Evolutionary conservation across 768 basidiomycete species (phyloP).

Genomic region (Exidia glandulosa): DNA sequence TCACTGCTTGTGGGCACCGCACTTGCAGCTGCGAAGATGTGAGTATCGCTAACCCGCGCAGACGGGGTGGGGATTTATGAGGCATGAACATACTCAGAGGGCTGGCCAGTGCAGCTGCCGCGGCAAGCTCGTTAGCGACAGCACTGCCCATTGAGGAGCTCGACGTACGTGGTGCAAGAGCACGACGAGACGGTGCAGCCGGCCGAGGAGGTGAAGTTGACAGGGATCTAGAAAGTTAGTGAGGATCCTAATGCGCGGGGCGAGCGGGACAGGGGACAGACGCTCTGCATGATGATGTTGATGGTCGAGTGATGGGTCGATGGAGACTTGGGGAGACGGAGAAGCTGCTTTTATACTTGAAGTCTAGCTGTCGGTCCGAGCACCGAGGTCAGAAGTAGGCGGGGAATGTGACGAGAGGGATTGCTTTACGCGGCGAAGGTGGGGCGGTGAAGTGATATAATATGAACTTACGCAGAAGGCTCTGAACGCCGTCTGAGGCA

Average conservation of each 20-base stretch:
- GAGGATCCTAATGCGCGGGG: not conserved
- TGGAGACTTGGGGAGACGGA: too few relatives aligned
- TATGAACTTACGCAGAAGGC: too few relatives aligned
- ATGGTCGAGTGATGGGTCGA: too few relatives aligned
- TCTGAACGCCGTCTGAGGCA: too few relatives aligned
- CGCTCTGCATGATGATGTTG: too few relatives aligned
- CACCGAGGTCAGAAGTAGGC: too few relatives aligned
- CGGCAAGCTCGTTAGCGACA: not conserved
- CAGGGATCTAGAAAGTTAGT: not conserved
- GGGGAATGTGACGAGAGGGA: too few relatives aligned
- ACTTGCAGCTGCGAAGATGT: not conserved
- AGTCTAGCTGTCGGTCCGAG: too few relatives aligned
- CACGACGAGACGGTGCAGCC: conserved; percentile 11
- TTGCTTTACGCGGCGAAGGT: too few relatives aligned
- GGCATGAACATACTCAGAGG: not conserved
- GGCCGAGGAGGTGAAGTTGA: conserved; percentile 1
- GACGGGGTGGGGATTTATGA: not conserved
- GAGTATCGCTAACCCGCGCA: not conserved
- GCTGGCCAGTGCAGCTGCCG: not conserved
- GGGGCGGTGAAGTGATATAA: too few relatives aligned
- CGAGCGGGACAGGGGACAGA: conserved; percentile 6
- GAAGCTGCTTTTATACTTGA: too few relatives aligned
- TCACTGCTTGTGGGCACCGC: not conserved
- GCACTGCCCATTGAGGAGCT: conserved; percentile 4
- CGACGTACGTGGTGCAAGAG: conserved; percentile 8